Evolutionary conservation across 2,329 filamentous ascomycete species (phyloP).

Genomic region (Arthrobotrys conoides): DNA sequence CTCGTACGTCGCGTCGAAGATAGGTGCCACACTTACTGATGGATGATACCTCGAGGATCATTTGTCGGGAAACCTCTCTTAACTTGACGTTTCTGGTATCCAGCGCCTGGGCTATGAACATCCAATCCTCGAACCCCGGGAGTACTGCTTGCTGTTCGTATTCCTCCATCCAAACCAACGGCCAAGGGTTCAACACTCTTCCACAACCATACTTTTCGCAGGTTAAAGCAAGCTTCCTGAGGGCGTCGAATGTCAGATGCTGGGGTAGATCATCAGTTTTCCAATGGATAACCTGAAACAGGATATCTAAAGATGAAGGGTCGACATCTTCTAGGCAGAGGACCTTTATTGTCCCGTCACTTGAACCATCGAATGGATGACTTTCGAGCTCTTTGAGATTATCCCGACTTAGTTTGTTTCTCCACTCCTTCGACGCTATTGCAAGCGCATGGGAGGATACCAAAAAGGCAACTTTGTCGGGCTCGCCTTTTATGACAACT

Average conservation of each 20-base stretch:
- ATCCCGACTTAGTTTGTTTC: not conserved
- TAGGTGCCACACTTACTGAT: constrained; percentile 29
- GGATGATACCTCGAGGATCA: constrained; percentile 19
- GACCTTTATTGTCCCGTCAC: constrained; percentile 10
- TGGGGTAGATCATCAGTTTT: constrained; percentile 13
- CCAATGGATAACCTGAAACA: constrained; percentile 30
- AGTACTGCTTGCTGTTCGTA: constrained; percentile 10
- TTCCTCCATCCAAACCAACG: constrained; percentile 20
- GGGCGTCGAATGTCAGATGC: not conserved
- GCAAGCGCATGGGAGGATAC: constrained; percentile 12
- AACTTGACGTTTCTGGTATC: constrained; percentile 15
- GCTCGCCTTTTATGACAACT: constrained; percentile 1
- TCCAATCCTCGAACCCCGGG: constrained; percentile 16
- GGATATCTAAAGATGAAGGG: constrained; percentile 14
- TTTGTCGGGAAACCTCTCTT: constrained; percentile 1
- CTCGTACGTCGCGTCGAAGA: constrained; percentile 7
- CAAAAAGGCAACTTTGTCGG: not conserved
- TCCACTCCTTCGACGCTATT: constrained; percentile 32
- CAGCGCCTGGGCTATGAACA: constrained; percentile 8
- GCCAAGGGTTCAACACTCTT: constrained; percentile 16
- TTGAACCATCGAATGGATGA: not conserved
- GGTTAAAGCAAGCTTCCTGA: not conserved
- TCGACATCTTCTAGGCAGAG: constrained; percentile 16
- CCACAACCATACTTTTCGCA: constrained; percentile 31
- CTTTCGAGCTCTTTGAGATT: constrained; percentile 10